Conservation (phyloP, 306 rosid genomes). For the Castanea crenata region DNA sequence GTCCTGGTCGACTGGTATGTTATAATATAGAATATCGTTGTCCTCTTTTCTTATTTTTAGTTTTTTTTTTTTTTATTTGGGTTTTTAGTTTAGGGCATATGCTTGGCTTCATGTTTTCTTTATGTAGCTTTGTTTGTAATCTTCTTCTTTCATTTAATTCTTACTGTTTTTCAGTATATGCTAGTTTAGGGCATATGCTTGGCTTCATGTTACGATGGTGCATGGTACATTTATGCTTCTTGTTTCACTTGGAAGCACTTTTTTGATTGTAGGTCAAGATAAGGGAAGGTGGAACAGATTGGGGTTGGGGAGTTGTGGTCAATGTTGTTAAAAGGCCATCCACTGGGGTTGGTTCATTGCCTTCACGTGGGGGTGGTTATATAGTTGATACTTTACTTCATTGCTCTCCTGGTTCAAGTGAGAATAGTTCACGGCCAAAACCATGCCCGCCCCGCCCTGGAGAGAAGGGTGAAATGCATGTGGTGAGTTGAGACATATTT, state of each 20-base stretch:
- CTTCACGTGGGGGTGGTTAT: conserved; percentile 64
- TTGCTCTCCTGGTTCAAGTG: conserved; percentile 82
- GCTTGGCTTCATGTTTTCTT: not conserved
- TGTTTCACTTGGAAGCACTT: conserved; percentile 20
- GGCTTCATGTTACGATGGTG: not conserved
- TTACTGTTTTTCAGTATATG: not conserved
- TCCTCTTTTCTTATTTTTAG: not conserved
- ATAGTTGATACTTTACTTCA: conserved; percentile 91
- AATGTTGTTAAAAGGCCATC: conserved; percentile 89
- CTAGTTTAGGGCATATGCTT: not conserved
- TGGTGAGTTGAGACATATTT: conserved; percentile 54
- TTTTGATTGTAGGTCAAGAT: conserved; percentile 61
- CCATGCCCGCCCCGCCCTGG: conserved; percentile 96
- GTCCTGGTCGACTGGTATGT: conserved; percentile 96
- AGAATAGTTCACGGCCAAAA: conserved; percentile 77
- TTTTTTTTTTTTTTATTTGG: not conserved
- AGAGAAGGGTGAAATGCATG: conserved; percentile 99
- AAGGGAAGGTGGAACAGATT: conserved; percentile 96
- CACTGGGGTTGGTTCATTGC: conserved; percentile 25
- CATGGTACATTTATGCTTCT: not conserved
- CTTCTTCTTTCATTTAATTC: not conserved
- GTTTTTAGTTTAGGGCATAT: not conserved
- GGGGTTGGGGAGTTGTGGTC: conserved; percentile 99
- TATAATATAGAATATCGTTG: not conserved
- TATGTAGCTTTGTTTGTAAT: not conserved